phyloP scores from a whole-genome alignment of 345 rosid genomes.

The Populus simonii region DNA sequence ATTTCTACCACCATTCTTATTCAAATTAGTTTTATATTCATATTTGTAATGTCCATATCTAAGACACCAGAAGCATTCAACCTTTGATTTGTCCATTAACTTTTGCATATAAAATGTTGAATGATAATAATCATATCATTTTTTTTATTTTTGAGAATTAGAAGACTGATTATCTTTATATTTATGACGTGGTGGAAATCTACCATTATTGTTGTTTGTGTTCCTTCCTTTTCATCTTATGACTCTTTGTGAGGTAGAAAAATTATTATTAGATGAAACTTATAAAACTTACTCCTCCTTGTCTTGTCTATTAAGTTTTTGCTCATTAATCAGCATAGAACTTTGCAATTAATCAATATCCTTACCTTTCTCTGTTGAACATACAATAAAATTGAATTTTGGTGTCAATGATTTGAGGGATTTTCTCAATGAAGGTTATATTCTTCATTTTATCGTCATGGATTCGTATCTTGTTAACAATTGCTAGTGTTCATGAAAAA shows the following conservation, averaged over 20 bases:
- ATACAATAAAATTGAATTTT: background rate
- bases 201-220: no score
- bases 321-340: background rate
- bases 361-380: no score
- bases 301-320: background rate
- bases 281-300: background rate
- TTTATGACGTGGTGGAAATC: no score
- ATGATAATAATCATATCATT: no score
- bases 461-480: background rate
- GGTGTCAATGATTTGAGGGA: background rate
- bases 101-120: no score
- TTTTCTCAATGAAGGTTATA: background rate
- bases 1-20: no score
- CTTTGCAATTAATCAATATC: background rate
- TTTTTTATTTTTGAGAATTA: no score
- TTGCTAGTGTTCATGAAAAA: background rate
- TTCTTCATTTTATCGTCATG: background rate
- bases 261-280: background rate
- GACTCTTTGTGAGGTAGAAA: no score
- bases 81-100: background rate
- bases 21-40: background rate
- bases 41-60: slow-evolving; percentile 3
- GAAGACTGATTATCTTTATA: no score
- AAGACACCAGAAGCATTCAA: background rate
- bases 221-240: no score